Evolutionary conservation across 441 rosid genomes (phyloP).

Genomic region (Daphne laureola): DNA sequence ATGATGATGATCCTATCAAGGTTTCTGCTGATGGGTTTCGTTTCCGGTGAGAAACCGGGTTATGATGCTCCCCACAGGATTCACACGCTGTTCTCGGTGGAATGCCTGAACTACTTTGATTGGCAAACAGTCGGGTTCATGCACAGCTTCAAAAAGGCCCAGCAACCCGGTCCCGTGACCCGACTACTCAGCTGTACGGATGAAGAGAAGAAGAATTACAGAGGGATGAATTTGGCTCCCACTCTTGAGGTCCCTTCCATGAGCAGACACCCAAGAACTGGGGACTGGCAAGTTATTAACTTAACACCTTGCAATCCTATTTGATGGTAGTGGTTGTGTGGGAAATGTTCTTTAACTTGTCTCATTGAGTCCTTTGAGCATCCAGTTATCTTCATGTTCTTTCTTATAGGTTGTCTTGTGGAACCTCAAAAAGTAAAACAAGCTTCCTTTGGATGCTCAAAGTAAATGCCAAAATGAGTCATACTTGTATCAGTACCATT

Average conservation of each 20-base stretch:
- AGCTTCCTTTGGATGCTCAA: no score
- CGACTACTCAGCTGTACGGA: conserved; percentile 91
- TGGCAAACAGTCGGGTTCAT: conserved; percentile 97
- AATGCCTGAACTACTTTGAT: conserved; percentile 92
- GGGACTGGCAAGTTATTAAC: conserved; percentile 54
- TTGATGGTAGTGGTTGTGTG: not conserved
- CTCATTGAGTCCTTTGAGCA: no score
- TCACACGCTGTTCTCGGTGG: conserved; percentile 95
- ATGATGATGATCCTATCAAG: conserved; percentile 20
- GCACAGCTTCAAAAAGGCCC: conserved; percentile 83
- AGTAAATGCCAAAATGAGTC: no score
- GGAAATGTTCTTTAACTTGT: not conserved
- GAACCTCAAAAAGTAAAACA: no score
- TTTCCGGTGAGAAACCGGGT: conserved; percentile 27
- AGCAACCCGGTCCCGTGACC: conserved; percentile 88
- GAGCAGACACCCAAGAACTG: conserved; percentile 92
- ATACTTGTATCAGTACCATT: no score
- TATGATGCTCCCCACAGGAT: conserved; percentile 64
- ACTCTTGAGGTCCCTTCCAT: conserved; percentile 86
- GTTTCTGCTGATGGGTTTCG: conserved; percentile 21
- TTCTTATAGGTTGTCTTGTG: no score
- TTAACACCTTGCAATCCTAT: not conserved
- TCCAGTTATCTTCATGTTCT: no score
- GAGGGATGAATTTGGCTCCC: conserved; percentile 89
- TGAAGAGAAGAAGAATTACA: conserved; percentile 68